Evolutionary conservation across 2,329 filamentous ascomycete species (phyloP).

Genomic region (Pyrenophora tritici-repentis): DNA sequence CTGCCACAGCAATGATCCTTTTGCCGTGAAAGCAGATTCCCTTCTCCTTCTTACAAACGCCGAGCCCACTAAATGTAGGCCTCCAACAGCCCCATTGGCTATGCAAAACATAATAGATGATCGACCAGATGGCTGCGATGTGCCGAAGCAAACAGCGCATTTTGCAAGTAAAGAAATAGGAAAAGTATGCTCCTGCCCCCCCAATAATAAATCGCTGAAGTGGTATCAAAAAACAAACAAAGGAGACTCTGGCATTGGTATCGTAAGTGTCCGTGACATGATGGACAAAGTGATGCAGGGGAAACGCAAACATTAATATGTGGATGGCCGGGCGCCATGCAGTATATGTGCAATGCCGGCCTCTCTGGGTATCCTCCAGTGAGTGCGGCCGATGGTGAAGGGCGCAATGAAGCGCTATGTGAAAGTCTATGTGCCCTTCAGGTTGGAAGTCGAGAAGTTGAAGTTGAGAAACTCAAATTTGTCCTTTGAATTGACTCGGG

Average conservation of each 20-base stretch:
- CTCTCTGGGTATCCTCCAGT: conserved; percentile 14
- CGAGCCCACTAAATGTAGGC: conserved; percentile 12
- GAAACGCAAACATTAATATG: conserved; percentile 33
- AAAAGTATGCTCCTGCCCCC: conserved; percentile 53
- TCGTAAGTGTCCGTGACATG: conserved; percentile 39
- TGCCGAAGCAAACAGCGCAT: not conserved
- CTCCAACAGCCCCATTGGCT: conserved; percentile 6
- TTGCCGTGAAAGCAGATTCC: conserved; percentile 13
- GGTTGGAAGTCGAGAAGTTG: conserved; percentile 40
- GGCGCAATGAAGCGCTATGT: conserved; percentile 26
- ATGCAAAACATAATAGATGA: conserved; percentile 14
- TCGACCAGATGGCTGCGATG: conserved; percentile 11
- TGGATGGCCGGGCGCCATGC: conserved; percentile 19
- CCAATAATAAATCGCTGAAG: conserved; percentile 60
- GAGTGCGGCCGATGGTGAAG: conserved; percentile 10
- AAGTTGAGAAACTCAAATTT: conserved; percentile 48
- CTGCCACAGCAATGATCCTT: conserved; percentile 12
- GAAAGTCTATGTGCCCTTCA: conserved; percentile 40
- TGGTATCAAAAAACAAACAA: conserved; percentile 44
- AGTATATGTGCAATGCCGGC: conserved; percentile 13
- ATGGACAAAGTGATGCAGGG: conserved; percentile 23
- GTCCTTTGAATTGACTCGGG: conserved; percentile 40
- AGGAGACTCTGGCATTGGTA: conserved; percentile 35
- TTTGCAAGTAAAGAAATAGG: too few relatives aligned
- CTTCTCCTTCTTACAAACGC: conserved; percentile 17